These are phyloP conservation scores for Phytophthora macrochlamydospora DNA, from an alignment of 352 stramenopile genomes.

Conservation along the genomic window DNA sequence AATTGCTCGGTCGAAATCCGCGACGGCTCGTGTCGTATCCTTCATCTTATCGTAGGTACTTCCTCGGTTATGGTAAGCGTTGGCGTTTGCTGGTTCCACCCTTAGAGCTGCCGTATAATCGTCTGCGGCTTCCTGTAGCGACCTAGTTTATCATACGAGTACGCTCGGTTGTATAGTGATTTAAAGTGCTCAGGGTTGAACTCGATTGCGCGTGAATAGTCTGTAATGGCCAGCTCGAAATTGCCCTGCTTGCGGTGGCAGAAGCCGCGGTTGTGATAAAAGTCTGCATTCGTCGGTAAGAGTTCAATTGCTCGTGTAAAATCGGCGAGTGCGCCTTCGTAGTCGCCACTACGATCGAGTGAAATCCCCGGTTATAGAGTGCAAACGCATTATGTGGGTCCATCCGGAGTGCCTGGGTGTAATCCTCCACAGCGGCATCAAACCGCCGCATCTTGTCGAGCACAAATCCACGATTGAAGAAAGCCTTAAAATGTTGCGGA, in stretches of 20 bases:
- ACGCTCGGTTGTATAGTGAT: constrained; percentile 89
- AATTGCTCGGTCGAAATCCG: constrained; percentile 75
- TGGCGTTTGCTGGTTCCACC: constrained; percentile 76
- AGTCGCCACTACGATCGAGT: constrained; percentile 83
- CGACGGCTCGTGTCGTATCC: constrained; percentile 54
- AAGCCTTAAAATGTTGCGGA: constrained; percentile 85
- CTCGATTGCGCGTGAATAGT: constrained; percentile 78
- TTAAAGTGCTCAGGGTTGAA: constrained; percentile 86
- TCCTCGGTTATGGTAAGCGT: constrained; percentile 85
- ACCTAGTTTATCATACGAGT: constrained; percentile 86
- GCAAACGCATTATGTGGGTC: constrained; percentile 79
- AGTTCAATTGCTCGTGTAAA: constrained; percentile 83
- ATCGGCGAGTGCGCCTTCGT: constrained; percentile 77
- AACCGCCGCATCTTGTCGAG: constrained; percentile 84
- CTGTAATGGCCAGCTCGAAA: constrained; percentile 76
- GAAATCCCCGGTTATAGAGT: constrained; percentile 89
- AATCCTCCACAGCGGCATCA: constrained; percentile 79
- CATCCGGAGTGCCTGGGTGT: constrained; percentile 68
- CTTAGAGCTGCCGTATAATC: constrained; percentile 81
- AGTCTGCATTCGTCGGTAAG: constrained; percentile 76
- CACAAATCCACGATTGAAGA: constrained; percentile 90
- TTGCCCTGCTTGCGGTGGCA: constrained; percentile 84
- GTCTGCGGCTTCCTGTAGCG: constrained; percentile 62
- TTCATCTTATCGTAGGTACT: constrained; percentile 86
- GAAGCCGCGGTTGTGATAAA: constrained; percentile 87